phyloP scores from a whole-genome alignment of 495 filamentous ascomycete genomes.

The Penicillium odoratum region DNA sequence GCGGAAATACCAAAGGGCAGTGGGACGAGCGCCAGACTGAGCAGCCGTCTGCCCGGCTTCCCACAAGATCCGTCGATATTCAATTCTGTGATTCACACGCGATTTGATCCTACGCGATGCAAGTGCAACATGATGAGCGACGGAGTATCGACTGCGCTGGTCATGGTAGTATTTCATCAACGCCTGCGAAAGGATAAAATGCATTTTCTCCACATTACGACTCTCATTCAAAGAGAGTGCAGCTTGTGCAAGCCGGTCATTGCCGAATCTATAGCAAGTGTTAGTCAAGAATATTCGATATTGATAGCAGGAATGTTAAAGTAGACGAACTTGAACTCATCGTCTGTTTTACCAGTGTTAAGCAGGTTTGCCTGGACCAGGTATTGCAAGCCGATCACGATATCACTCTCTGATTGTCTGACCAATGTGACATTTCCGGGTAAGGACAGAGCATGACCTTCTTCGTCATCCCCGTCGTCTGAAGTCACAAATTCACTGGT shows the following conservation, averaged over 20 bases:
- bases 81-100: conserved; percentile 55
- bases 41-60: conserved; percentile 73
- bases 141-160: conserved; percentile 63
- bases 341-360: conserved; percentile 72
- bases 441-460: conserved; percentile 21
- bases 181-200: conserved; percentile 78
- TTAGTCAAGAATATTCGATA: conserved; percentile 8
- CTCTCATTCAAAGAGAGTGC: conserved; percentile 68
- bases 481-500: conserved; percentile 64
- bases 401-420: conserved; percentile 49
- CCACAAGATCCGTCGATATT: conserved; percentile 71
- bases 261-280: conserved; percentile 59
- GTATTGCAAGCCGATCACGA: conserved; percentile 73
- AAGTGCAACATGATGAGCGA: conserved; percentile 74
- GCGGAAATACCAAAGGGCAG: conserved; percentile 75
- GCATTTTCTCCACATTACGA: conserved; percentile 70
- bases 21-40: conserved; percentile 76
- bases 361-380: conserved; percentile 76
- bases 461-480: conserved; percentile 33
- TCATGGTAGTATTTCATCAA: conserved; percentile 67
- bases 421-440: conserved; percentile 33
- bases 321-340: conserved; percentile 56
- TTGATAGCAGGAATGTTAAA: neutral
- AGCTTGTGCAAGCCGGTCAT: conserved; percentile 81
- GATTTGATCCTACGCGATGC: conserved; percentile 69